These are phyloP conservation scores for Circinella minor DNA, from an alignment of 371 early-diverging fungal genomes.

Conservation along the genomic window DNA sequence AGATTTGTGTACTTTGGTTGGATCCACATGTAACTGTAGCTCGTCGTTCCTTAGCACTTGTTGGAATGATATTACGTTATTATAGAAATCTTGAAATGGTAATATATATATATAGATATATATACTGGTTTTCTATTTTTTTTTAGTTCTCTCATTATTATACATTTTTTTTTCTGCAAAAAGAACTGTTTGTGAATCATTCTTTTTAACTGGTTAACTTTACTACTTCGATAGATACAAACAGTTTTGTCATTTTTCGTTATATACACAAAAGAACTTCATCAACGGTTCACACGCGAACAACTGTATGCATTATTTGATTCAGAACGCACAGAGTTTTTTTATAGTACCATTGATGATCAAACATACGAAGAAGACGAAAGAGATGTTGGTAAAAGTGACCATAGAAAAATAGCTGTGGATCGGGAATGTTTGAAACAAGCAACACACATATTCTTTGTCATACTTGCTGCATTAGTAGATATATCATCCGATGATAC, in stretches of 20 bases:
- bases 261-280: not conserved
- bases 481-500: not conserved
- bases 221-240: not conserved
- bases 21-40: conserved; percentile 23
- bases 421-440: conserved; percentile 24
- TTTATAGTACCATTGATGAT: conserved; percentile 7
- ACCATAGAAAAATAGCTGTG: conserved; percentile 8
- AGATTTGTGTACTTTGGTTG: conserved; percentile 16
- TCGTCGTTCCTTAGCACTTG: conserved; percentile 25
- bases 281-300: not conserved
- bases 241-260: not conserved
- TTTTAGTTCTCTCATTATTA: too few relatives aligned
- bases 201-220: not conserved
- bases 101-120: not conserved
- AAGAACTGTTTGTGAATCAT: not conserved
- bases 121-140: not conserved
- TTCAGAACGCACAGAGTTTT: conserved; percentile 24
- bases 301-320: not conserved
- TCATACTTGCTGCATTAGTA: not conserved
- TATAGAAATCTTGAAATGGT: not conserved
- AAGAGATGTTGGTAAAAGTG: too few relatives aligned
- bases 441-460: conserved; percentile 13
- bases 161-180: too few relatives aligned
- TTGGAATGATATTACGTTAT: conserved; percentile 1
- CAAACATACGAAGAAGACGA: not conserved